Conservation (phyloP, 345 rosid species). For the Ceriops decandra region DNA sequence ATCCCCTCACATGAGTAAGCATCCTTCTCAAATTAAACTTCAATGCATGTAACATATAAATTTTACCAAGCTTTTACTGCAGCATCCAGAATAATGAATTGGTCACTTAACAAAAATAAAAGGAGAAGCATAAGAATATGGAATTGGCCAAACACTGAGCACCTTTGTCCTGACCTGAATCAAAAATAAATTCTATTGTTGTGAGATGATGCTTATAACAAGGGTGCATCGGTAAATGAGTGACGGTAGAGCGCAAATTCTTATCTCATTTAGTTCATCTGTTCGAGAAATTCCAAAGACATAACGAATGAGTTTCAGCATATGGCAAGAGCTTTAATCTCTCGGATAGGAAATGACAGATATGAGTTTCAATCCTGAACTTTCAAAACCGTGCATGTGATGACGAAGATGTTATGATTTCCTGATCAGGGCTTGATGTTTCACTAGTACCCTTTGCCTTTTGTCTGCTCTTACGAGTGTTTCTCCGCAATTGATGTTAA, state of each 20-base stretch:
- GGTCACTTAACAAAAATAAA: no score
- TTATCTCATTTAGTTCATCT: background rate
- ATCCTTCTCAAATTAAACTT: constrained; percentile 2
- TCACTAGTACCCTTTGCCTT: background rate
- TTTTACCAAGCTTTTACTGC: background rate
- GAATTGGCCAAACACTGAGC: background rate
- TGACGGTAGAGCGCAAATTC: no score
- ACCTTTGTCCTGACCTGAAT: background rate
- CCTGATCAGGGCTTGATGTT: background rate
- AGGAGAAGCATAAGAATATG: no score
- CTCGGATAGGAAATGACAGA: background rate
- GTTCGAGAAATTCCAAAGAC: background rate
- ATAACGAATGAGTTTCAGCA: background rate
- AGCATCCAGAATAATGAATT: background rate
- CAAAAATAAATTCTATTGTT: background rate
- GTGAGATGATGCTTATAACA: no score
- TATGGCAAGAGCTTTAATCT: background rate
- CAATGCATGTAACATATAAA: background rate
- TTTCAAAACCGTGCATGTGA: background rate
- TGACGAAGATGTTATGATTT: background rate
- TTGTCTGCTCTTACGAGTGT: background rate
- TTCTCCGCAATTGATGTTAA: background rate
- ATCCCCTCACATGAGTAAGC: constrained; percentile 92
- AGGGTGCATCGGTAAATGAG: no score
- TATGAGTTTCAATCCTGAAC: background rate